Evolutionary conservation across 2,329 filamentous ascomycete species (phyloP).

Genomic region (Leptographium wingfieldii): DNA sequence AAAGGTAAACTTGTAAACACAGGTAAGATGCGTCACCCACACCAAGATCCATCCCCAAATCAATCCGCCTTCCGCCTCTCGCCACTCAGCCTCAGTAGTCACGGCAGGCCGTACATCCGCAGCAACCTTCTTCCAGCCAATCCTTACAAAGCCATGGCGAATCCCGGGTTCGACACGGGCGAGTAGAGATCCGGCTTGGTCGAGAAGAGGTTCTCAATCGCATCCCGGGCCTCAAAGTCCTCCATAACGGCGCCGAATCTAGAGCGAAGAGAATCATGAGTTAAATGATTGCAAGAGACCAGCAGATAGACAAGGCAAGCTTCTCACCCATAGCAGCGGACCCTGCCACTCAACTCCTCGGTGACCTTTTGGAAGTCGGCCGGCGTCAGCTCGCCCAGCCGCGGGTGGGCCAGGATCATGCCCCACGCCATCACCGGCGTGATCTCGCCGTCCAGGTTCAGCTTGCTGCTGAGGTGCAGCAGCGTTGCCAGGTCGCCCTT

Average conservation of each 20-base stretch:
- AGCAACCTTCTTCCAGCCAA: neutral
- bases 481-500: slow-evolving; percentile 69
- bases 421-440: slow-evolving; percentile 95
- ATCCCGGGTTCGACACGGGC: neutral
- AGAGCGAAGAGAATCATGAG: neutral
- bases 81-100: neutral
- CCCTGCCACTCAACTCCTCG: slow-evolving; percentile 63
- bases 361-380: slow-evolving; percentile 62
- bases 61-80: neutral
- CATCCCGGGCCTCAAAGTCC: slow-evolving; percentile 62
- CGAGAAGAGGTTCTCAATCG: slow-evolving; percentile 57
- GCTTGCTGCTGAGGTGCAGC: slow-evolving; percentile 68
- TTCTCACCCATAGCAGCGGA: slow-evolving; percentile 84
- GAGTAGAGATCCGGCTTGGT: slow-evolving; percentile 32
- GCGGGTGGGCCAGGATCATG: slow-evolving; percentile 60
- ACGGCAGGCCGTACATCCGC: no score
- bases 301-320: slow-evolving; percentile 1
- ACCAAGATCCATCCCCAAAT: no score
- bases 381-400: slow-evolving; percentile 50
- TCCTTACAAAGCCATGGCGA: slow-evolving; percentile 2
- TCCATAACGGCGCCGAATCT: slow-evolving; percentile 54
- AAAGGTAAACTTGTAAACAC: neutral
- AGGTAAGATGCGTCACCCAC: no score
- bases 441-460: slow-evolving; percentile 80
- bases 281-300: neutral